Evolutionary conservation across 331 rosid genomes (phyloP), one percentile per base, ranked within the genome.

Genomic region (Rhamnella rubrinervis): DNA sequence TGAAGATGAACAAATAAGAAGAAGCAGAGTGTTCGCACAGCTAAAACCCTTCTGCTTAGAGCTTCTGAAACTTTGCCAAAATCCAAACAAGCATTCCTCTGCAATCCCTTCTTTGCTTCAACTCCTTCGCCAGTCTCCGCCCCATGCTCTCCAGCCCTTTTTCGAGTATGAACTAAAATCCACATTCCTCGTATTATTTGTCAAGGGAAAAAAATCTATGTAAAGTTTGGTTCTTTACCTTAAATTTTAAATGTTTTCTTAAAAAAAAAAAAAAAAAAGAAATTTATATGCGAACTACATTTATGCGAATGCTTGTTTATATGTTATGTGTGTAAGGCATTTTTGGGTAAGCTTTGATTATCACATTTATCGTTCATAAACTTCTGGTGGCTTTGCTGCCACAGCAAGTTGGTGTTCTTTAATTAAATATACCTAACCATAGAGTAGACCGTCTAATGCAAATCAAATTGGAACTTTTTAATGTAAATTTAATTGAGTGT

Each of bases 51-150:
- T 71, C 77, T 83, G 96, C 38, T 41, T 89, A 65, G 83, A 91
- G 62, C 95, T 93, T 82, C 85, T 93, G 23, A 77, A 81, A 80
- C 95, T 93, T 66, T 62, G 85, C 71, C 92, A 74, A 50, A 83
- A 58, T 73, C 95, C 97, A 35, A 85, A 76, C 55, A 81, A 81
- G 73, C 83, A 71, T 59, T 74, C 79, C 50, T 71, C 97, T 1
- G 70, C 84, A 26, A n/a, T 88, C 44, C 79, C 87, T 47, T 60
- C 83, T 16, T 28, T 91, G 63, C 91, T 86, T 25, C 80, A 51
- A 6, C 75, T 91, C 59, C 89, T 93, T 81, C 92, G 73, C 16
- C 71, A 28, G 37, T 84, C 87, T 75, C 72, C 86, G 1, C 50
- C 88, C 46, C 61, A 69, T 57, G 16, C 76, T 77, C 78, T 93